These are phyloP conservation scores for Moesziomyces globuligerus DNA, from an alignment of 1,284 basidiomycete species.

Conservation along the genomic window DNA sequence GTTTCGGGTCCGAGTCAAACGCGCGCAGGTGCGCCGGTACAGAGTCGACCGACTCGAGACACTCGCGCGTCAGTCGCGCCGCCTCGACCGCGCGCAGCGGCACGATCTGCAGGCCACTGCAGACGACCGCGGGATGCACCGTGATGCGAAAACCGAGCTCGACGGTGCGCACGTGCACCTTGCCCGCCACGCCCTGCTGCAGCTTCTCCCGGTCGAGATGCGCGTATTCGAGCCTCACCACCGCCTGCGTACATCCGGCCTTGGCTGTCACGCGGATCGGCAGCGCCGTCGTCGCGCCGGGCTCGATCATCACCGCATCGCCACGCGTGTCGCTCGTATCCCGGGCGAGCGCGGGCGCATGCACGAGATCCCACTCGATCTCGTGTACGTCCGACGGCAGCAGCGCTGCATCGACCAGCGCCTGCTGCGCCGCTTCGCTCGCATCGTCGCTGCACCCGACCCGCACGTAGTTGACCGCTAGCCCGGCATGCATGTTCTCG, in stretches of 20 bases:
- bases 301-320: constrained; percentile 70
- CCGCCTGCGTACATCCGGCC: constrained; percentile 82
- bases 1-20: constrained; percentile 65
- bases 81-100: constrained; percentile 47
- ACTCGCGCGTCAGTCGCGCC: constrained; percentile 37
- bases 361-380: constrained; percentile 82
- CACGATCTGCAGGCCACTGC: constrained; percentile 63
- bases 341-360: constrained; percentile 77
- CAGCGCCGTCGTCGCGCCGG: constrained; percentile 78
- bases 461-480: constrained; percentile 85
- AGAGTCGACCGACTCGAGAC: constrained; percentile 68
- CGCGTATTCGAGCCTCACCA: constrained; percentile 85
- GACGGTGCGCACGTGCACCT: constrained; percentile 83
- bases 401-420: constrained; percentile 78
- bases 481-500: constrained; percentile 77
- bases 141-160: constrained; percentile 86
- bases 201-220: constrained; percentile 69
- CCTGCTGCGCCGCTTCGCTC: constrained; percentile 77
- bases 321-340: neutral
- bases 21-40: constrained; percentile 15
- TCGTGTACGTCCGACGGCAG: constrained; percentile 88
- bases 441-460: constrained; percentile 90
- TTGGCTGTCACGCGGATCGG: constrained; percentile 84
- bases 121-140: constrained; percentile 91
- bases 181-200: constrained; percentile 61